These are phyloP conservation scores for Nelumbo lutea DNA, from an alignment of 164 flowering plant species.

Conservation along the genomic window DNA sequence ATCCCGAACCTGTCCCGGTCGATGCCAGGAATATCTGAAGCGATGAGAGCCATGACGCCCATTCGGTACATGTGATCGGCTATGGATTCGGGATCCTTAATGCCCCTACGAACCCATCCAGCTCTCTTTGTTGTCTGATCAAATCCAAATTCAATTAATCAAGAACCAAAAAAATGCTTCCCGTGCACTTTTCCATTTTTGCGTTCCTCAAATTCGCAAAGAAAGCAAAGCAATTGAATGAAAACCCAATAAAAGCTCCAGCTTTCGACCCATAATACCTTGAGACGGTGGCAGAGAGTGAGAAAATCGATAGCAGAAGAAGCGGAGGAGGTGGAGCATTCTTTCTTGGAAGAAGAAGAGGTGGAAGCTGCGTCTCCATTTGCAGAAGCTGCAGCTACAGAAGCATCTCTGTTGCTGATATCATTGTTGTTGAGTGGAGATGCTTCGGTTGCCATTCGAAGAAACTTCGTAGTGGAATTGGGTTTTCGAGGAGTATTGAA, in stretches of 20 bases:
- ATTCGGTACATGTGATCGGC: conserved; percentile 98
- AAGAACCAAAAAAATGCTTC: not conserved
- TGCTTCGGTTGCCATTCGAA: conserved; percentile 29
- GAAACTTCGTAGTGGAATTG: conserved; percentile 5
- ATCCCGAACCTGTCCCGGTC: conserved; percentile 68
- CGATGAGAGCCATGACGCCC: conserved; percentile 87
- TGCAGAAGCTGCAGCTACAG: conserved; percentile 3
- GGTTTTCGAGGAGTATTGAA: not conserved
- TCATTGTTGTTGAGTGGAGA: conserved; percentile 15
- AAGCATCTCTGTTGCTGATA: not conserved
- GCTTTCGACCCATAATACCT: conserved; percentile 25
- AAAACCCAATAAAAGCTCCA: not conserved
- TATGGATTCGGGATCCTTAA: conserved; percentile 76
- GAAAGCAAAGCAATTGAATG: not conserved
- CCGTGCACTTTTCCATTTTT: not conserved
- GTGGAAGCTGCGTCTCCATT: conserved; percentile 6
- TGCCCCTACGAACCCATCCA: conserved; percentile 72
- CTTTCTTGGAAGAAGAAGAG: not conserved
- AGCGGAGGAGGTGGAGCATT: conserved; percentile 24
- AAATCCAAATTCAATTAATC: conserved; percentile 3
- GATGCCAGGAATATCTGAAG: conserved; percentile 74
- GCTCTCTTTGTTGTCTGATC: conserved; percentile 80
- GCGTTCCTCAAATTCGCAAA: not conserved
- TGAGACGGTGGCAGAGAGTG: conserved; percentile 71
- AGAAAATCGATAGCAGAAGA: conserved; percentile 78